Evolutionary conservation across 768 basidiomycete genomes (phyloP).

Genomic region (Coprinellus micaceus): DNA sequence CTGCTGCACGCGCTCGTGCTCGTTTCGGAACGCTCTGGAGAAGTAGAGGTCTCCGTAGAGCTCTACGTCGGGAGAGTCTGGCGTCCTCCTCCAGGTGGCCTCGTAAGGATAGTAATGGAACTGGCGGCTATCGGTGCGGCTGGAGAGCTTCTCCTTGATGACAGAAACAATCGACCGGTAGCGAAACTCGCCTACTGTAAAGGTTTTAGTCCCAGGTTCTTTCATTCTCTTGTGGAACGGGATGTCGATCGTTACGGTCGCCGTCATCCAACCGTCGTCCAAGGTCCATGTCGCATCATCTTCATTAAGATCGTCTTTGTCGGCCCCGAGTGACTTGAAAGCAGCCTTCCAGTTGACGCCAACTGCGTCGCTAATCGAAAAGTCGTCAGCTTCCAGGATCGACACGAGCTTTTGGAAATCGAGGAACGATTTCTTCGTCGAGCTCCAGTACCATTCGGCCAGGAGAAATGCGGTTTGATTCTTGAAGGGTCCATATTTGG

Average conservation of each 20-base stretch:
- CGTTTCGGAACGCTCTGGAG: slow-evolving; percentile 9
- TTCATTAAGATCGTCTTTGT: not conserved
- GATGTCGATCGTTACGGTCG: not conserved
- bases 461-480: not conserved
- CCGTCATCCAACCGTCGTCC: not conserved
- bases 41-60: slow-evolving; percentile 18
- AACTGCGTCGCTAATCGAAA: not conserved
- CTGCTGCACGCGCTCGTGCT: slow-evolving; percentile 7
- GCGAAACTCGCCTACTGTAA: not conserved
- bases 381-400: not conserved
- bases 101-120: not conserved
- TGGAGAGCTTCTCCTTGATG: not conserved
- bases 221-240: not conserved
- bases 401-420: not conserved
- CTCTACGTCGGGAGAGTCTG: not conserved
- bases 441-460: slow-evolving; percentile 3
- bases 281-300: not conserved
- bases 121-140: not conserved
- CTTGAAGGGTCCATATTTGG: not conserved
- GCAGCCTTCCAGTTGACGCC: not conserved
- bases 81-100: not conserved
- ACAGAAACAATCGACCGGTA: not conserved
- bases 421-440: not conserved
- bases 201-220: not conserved
- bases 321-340: not conserved